Base-by-base conservation (phyloP, 2,329 filamentous ascomycete species). In the Ploettnerulaceae sp. region DNA sequence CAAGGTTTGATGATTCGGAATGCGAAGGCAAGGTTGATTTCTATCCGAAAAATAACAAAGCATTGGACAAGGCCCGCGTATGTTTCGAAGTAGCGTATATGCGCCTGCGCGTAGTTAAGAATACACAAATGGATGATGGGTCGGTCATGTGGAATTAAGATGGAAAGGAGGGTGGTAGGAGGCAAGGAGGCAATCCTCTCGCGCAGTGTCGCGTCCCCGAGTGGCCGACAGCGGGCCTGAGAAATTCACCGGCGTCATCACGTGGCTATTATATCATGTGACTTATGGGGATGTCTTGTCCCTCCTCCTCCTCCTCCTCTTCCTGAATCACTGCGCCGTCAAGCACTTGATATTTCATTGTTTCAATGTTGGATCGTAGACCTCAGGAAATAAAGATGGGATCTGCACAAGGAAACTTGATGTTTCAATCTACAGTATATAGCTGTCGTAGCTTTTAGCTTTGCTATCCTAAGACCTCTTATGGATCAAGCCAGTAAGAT, bases 371-470 rank as follows among this genome's bases (percentile, higher is more conserved):
- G 24, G 26, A 20, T 14, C 20, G 36, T 37, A 3, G 3, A 9
- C 14, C 20, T 36, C 11, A 43, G 18, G 29, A 24, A 18, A 33
- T 12, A 24, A 40, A 34, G 22, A 29, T 15, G 24, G 9, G 44
- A 47, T 46, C 39, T 40, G 48, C 40, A 45, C 7, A 38, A 26
- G 41, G 7, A 25, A 34, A 11, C 11, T 20, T 33, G 32, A 15
- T 25, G 40, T 36, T 22, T 40, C 35, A 48, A 41, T 51, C 25
- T 41, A 29, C n/a, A n/a, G n/a, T n/a, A n/a, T 24, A 37, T 21
- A 51, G 6, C 36, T 43, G 43, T 48, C 22, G 32, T 49, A 37
- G 21, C 14, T 31, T 47, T 36, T 39, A 24, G 21, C 33, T 37
- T 28, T 26, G 18, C 17, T 26, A 29, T 39, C 15, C 11, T 28